These are phyloP conservation scores for Suillus brevipes DNA, from an alignment of 768 basidiomycete species.

Conservation along the genomic window DNA sequence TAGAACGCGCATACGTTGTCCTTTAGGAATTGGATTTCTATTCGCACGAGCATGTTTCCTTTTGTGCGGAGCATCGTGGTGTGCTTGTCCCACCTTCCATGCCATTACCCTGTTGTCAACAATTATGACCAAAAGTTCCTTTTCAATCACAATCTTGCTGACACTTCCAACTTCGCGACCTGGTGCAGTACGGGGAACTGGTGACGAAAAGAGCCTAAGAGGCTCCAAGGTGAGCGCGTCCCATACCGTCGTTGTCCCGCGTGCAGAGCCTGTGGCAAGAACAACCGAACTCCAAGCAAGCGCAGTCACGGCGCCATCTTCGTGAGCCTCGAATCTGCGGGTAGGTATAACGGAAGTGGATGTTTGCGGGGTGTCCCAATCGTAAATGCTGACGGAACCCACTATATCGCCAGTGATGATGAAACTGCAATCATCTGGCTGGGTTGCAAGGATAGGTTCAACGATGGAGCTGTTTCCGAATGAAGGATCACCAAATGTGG, in stretches of 20 bases:
- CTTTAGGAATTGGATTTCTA: conserved; percentile 38
- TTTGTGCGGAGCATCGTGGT: conserved; percentile 33
- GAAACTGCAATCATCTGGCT: conserved; percentile 45
- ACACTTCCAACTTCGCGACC: conserved; percentile 46
- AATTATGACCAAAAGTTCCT: conserved; percentile 55
- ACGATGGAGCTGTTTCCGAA: conserved; percentile 54
- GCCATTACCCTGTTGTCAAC: conserved; percentile 64
- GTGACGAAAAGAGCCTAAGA: conserved; percentile 55
- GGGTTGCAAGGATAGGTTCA: conserved; percentile 44
- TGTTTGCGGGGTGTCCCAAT: conserved; percentile 37
- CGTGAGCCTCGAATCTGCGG: conserved; percentile 61
- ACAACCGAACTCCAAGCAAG: conserved; percentile 60
- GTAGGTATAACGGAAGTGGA: conserved; percentile 32
- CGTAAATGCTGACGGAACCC: conserved; percentile 64
- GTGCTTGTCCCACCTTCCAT: conserved; percentile 61
- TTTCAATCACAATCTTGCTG: conserved; percentile 55
- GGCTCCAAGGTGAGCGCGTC: conserved; percentile 64
- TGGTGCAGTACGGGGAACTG: conserved; percentile 37
- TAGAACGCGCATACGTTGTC: conserved; percentile 41
- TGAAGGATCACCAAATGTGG: conserved; percentile 51
- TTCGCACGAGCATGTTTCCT: conserved; percentile 28
- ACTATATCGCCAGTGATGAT: conserved; percentile 64
- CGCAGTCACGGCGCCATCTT: conserved; percentile 63
- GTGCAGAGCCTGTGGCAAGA: conserved; percentile 64
- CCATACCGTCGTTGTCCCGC: conserved; percentile 61